phyloP scores from a whole-genome alignment of 371 early-diverging fungal species.

The Apophysomyces variabilis region DNA sequence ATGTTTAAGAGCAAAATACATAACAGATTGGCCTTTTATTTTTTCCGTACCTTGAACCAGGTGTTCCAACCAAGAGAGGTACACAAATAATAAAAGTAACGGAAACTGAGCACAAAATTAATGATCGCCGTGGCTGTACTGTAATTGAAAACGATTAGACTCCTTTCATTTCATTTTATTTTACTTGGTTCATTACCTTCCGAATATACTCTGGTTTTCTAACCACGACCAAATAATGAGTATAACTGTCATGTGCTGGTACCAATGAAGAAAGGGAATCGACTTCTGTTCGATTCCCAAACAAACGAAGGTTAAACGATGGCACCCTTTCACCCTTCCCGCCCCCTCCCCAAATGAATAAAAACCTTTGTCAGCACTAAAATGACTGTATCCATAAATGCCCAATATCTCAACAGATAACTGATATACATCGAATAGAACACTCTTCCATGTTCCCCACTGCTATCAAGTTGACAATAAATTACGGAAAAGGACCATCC shows the following conservation, averaged over 20 bases:
- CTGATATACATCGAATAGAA: slow-evolving; percentile 26
- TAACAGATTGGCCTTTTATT: background rate
- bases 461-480: slow-evolving; percentile 6
- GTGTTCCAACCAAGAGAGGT: background rate
- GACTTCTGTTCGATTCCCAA: slow-evolving; percentile 14
- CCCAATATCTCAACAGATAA: slow-evolving; percentile 25
- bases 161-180: background rate
- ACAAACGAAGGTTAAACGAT: background rate
- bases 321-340: too few species aligned
- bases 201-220: slow-evolving; percentile 32
- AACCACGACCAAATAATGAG: slow-evolving; percentile 30
- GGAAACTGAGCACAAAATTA: slow-evolving; percentile 25
- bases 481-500: slow-evolving; percentile 3
- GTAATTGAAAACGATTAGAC: background rate
- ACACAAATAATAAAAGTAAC: slow-evolving; percentile 26
- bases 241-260: slow-evolving; percentile 29
- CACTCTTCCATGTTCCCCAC: slow-evolving; percentile 14
- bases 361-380: slow-evolving; percentile 29
- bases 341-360: background rate
- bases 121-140: slow-evolving; percentile 26
- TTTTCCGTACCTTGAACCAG: slow-evolving; percentile 16
- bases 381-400: slow-evolving; percentile 27
- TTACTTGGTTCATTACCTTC: slow-evolving; percentile 18
- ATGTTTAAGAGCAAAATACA: background rate
- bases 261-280: slow-evolving; percentile 33